Percentiles rank a stretch among this genome's conserved stretches.
Conservation (phyloP, 2,329 filamentous ascomycete species). For the Phaeosphaeria sp. region DNA sequence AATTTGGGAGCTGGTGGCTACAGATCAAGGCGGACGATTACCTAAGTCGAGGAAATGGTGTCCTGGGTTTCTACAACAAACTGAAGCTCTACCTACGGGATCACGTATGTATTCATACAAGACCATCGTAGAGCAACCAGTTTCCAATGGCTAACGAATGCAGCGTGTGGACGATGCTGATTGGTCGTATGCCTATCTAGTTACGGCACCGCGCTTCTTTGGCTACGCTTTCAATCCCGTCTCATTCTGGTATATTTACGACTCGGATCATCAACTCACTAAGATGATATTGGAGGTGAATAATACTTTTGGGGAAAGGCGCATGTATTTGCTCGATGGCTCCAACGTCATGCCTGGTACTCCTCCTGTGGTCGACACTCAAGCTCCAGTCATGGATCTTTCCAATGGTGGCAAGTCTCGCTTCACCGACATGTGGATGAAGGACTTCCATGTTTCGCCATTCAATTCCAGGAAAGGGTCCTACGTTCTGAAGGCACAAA, state of each 20-base stretch:
- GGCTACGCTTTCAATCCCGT: constrained; percentile 78
- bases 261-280: constrained; percentile 61
- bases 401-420: constrained; percentile 20
- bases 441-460: constrained; percentile 79
- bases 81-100: constrained; percentile 64
- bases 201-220: constrained; percentile 73
- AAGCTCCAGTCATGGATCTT: constrained; percentile 7
- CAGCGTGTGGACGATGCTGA: constrained; percentile 65
- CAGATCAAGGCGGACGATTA: constrained; percentile 67
- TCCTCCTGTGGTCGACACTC: constrained; percentile 18
- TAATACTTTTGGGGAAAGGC: constrained; percentile 76
- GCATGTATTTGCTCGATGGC: constrained; percentile 67
- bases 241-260: constrained; percentile 82
- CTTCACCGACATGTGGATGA: constrained; percentile 65
- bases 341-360: constrained; percentile 38
- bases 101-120: constrained; percentile 55
- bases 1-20: constrained; percentile 60
- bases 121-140: not conserved
- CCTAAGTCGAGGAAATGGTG: constrained; percentile 61
- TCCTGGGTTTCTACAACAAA: constrained; percentile 68
- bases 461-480: constrained; percentile 67
- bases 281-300: constrained; percentile 77
- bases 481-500: constrained; percentile 55
- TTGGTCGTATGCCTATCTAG: constrained; percentile 73
- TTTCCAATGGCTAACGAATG: constrained; percentile 4